phyloP scores from a whole-genome alignment of 2,329 filamentous ascomycete genomes.

The Ceratocystis destructans region DNA sequence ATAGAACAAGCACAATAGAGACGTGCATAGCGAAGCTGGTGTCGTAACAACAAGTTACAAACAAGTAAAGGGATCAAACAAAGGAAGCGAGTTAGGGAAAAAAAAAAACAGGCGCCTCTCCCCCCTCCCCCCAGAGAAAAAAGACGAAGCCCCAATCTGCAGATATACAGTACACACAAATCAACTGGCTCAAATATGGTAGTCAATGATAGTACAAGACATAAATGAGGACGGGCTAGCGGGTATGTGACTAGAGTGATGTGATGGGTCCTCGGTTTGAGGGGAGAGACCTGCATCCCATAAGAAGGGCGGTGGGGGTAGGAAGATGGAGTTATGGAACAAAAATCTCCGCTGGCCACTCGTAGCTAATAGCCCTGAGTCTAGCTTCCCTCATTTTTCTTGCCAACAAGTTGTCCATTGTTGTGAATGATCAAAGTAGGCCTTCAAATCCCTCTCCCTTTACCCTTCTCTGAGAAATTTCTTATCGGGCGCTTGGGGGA shows the following conservation, averaged over 20 bases:
- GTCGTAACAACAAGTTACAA: background rate
- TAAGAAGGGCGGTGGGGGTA: background rate
- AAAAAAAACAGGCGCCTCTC: no score
- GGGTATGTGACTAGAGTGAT: background rate
- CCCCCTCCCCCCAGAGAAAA: background rate
- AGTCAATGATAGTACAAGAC: background rate
- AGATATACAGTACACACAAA: background rate
- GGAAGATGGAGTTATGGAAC: background rate
- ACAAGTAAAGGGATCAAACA: background rate
- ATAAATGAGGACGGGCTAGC: background rate
- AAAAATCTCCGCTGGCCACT: background rate
- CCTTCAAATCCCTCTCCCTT: background rate
- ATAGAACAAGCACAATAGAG: background rate
- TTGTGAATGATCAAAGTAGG: background rate
- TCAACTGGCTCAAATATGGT: no score
- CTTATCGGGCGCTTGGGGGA: background rate
- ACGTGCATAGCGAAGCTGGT: background rate
- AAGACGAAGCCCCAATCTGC: background rate
- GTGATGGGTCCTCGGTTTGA: background rate
- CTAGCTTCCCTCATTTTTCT: background rate
- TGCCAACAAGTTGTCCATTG: background rate
- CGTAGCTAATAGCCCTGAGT: background rate
- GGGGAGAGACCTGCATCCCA: constrained; percentile 5
- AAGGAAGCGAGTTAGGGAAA: background rate
- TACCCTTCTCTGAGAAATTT: background rate